Percentiles rank a stretch among this genome's conserved stretches.
Conservation (phyloP, 2,329 filamentous ascomycete species). For the Nemania sp. region DNA sequence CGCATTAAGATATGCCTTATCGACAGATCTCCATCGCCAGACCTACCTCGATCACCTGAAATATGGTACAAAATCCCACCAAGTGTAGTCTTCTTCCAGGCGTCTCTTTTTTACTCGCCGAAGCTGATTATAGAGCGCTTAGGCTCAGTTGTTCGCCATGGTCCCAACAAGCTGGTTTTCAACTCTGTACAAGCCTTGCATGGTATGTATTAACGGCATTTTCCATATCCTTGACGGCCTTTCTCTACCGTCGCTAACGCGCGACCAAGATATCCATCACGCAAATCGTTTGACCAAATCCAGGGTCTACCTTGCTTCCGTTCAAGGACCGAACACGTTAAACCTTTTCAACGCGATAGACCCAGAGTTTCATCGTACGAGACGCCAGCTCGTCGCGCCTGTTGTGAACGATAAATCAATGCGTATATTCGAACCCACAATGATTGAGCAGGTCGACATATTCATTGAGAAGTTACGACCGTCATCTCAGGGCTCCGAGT, state of each 20-base stretch:
- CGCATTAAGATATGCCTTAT: neutral
- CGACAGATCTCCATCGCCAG: neutral
- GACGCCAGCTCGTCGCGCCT: neutral
- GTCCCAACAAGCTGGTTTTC: slow-evolving; percentile 6
- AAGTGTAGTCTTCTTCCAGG: neutral
- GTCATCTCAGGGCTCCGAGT: neutral
- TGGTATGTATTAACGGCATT: neutral
- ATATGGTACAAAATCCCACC: too few species aligned
- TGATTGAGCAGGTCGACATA: slow-evolving; percentile 3
- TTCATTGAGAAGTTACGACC: neutral
- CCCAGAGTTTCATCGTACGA: neutral
- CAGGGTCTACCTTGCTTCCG: neutral
- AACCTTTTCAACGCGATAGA: slow-evolving; percentile 6
- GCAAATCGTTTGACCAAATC: slow-evolving; percentile 2
- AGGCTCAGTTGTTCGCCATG: slow-evolving; percentile 5
- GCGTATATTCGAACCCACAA: slow-evolving; percentile 5
- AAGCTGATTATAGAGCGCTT: neutral
- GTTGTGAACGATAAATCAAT: slow-evolving; percentile 6
- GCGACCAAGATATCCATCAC: slow-evolving; percentile 2
- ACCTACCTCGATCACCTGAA: slow-evolving; percentile 9
- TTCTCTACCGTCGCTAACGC: too few species aligned
- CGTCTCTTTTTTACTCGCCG: neutral
- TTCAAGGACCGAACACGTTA: neutral
- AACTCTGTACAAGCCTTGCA: neutral
- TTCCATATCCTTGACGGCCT: too few species aligned